Base-by-base conservation (phyloP, 306 rosid species). In the Nissolia schottii region DNA sequence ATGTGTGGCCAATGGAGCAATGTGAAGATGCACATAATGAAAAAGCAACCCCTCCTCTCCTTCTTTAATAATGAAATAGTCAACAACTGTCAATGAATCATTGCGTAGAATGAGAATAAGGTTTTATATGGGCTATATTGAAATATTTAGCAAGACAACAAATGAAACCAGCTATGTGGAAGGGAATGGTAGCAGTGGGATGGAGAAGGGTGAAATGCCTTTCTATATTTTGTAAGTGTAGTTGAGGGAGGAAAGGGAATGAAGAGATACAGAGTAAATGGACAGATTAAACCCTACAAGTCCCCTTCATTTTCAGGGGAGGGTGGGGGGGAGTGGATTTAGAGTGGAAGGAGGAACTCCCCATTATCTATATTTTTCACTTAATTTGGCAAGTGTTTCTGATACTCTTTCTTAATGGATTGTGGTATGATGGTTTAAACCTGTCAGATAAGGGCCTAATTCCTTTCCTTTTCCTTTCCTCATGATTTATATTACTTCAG, bases 101-200 rank as follows among this genome's bases (percentile, higher is more conserved):
- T 66, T 67, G 55, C 19, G 41, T 34, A 25, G 24, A 34, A n/a
- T 48, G 55, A 25, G 34, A 46, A n/a, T 48, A 46, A 15, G 13
- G 38, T 25, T 16, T 46, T 55, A 31, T 54, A 66, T 23, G 31
- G 65, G 2, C 71, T 62, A 8, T 71, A 43, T 63, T 43, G 67
- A 62, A 40, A 41, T 28, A 0, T 20, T 62, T 5, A 62, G 51
- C 43, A 51, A 20, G 55, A 63, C 53, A 20, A 23, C 60, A 22
- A 34, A 15, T 64, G 55, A 31, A 50, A 68, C 81, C 32, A 1
- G 13, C 41, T 18, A 8, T 35, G 5, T 49, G 23, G 43, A 23
- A 43, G 60, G 37, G 63, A 11, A 27, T 23, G 77, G 70, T 35
- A 18, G 70, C 70, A 48, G 14, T 62, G 54, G 62, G 67, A 7